A percentile compares a stretch with the other conserved stretches of the same genome.
Evolutionary conservation across 2,329 filamentous ascomycete species (phyloP).

Genomic region (Neofusicoccum sp.): DNA sequence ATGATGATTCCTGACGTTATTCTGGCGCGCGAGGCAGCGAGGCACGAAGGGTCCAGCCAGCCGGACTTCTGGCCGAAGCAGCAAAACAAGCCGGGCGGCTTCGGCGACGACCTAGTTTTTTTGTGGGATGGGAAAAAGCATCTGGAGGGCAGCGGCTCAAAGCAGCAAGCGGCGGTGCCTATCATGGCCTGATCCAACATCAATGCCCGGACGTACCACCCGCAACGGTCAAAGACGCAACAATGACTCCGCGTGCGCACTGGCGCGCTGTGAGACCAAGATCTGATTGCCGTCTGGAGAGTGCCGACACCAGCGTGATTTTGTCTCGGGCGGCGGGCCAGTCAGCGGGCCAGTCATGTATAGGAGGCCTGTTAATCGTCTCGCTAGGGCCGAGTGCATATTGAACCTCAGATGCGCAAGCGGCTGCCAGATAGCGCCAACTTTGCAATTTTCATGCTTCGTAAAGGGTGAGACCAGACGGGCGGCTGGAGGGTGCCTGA

Average conservation of each 20-base stretch:
- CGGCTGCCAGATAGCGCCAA: conserved; percentile 6
- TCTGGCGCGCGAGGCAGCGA: conserved; percentile 7
- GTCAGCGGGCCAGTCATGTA: conserved; percentile 1
- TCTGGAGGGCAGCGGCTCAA: conserved; percentile 5
- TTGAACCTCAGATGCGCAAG: not conserved
- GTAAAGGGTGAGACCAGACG: conserved; percentile 9
- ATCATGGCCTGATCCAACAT: conserved; percentile 21
- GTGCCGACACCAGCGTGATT: conserved; percentile 12
- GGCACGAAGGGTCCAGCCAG: conserved; percentile 15
- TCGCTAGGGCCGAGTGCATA: not conserved
- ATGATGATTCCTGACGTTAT: conserved; percentile 16
- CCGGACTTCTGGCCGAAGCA: conserved; percentile 19
- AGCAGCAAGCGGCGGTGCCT: conserved; percentile 4
- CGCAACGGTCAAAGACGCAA: conserved; percentile 15
- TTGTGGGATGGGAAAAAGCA: conserved; percentile 17
- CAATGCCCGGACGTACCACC: conserved; percentile 12
- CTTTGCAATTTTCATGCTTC: conserved; percentile 15
- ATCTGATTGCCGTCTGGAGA: conserved; percentile 15
- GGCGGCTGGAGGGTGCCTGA: not conserved
- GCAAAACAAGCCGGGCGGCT: conserved; percentile 6
- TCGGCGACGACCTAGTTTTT: conserved; percentile 7
- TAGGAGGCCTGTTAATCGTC: conserved; percentile 9
- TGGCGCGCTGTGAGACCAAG: conserved; percentile 8
- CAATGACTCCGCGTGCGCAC: conserved; percentile 9
- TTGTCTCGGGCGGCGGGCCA: not conserved